These are phyloP conservation scores for Urochloa ruziziensis DNA, from an alignment of 176 grass and related monocot species.

Conservation along the genomic window DNA sequence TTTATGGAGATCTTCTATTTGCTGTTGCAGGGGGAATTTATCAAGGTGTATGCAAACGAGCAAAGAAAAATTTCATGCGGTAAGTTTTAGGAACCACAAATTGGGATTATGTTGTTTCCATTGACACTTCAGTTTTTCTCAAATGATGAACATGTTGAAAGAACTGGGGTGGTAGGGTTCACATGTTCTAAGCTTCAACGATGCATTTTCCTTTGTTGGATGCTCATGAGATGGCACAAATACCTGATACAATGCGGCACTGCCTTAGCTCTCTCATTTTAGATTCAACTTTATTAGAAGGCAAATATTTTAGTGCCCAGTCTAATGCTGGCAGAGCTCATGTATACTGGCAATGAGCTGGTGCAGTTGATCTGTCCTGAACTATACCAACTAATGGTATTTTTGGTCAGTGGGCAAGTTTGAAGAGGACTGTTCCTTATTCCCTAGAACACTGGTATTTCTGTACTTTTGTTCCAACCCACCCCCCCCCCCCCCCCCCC, in stretches of 20 bases:
- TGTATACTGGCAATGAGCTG: neutral
- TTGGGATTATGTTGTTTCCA: conserved; percentile 24
- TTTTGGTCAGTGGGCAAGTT: neutral
- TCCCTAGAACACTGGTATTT: neutral
- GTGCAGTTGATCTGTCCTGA: neutral
- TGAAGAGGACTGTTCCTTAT: conserved; percentile 9
- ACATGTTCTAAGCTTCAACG: neutral
- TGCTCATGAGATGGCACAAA: neutral
- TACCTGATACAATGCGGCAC: neutral
- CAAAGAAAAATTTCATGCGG: conserved; percentile 94
- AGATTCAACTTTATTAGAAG: neutral
- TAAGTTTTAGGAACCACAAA: conserved; percentile 40
- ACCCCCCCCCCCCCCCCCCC: no score
- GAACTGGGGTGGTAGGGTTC: neutral
- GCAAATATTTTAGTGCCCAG: neutral
- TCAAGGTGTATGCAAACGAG: conserved; percentile 72
- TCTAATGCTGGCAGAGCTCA: neutral
- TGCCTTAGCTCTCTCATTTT: neutral
- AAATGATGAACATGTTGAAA: neutral
- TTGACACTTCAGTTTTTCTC: neutral
- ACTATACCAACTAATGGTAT: neutral
- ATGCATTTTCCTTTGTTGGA: neutral
- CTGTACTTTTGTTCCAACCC: neutral
- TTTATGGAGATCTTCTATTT: conserved; percentile 27
- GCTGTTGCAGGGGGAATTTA: conserved; percentile 68